Evolutionary conservation across 2,329 filamentous ascomycete genomes (phyloP), one percentile per base, ranked within the genome.

Genomic region (Phyllosticta citrichinensis): DNA sequence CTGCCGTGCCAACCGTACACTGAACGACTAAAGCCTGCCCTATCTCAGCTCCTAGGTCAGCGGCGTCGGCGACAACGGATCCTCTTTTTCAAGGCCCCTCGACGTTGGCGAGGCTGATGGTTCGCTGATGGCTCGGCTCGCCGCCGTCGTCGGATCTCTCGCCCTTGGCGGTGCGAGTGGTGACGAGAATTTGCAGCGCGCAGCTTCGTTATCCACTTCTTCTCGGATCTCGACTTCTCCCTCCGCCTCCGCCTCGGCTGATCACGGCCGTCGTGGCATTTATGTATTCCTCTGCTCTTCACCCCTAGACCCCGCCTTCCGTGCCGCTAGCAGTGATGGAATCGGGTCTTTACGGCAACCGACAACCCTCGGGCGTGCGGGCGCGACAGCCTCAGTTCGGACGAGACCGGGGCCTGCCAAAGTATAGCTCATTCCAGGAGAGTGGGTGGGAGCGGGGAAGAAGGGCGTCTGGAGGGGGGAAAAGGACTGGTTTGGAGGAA

Each of bases 341-440:
- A 20, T 60, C 58, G 58, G 58, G 58, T 24, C 58, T 55, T 60
- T 24, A 55, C 58, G 58, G 58, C 52, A 52, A 22, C 22, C 22
- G 52, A 55, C 58, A 52, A 40, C 51, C 24, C 47, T 52, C 58
- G 40, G 20, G 22, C 33, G 33, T 40, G 33, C 33, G 33, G 33
- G 33, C 33, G 33, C 33, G 14, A 17, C 52, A 2, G 30, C 40
- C 52, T 51, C 20, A 30, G 33, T 9, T 60, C 58, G 58, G 58
- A 53, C 35, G 52, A 25, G 52, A 55, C 58, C 52, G 58, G 58
- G 20, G 52, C 14, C 33, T 40, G 33, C 5, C 33, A 40, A 40
- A 40, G 33, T 40, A 40, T 40, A 5, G 33, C 27, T 40, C 33
- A 14, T 17, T 40, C 33, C 33, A 40, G 33, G 4, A 40, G 11